These are phyloP conservation scores for Nicotiana benthamiana DNA, from an alignment of 257 asterid species.

Conservation along the genomic window DNA sequence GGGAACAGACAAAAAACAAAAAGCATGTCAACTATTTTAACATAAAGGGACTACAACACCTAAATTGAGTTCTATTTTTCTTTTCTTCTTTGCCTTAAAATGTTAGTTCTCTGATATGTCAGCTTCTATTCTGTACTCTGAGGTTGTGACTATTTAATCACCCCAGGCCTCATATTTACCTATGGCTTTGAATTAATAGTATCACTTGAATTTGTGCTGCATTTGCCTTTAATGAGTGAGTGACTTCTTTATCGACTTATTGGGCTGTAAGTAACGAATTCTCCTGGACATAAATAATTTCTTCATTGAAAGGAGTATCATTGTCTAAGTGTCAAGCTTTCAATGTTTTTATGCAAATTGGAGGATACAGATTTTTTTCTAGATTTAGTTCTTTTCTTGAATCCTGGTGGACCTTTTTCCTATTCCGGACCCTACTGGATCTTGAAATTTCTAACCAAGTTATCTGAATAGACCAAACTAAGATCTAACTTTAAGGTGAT, in stretches of 20 bases:
- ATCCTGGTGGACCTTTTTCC: neutral
- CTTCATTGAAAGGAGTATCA: neutral
- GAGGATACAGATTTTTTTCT: neutral
- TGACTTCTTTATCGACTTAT: neutral
- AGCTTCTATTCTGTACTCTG: neutral
- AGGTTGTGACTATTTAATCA: neutral
- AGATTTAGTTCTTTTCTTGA: neutral
- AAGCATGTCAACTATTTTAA: neutral
- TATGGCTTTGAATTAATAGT: neutral
- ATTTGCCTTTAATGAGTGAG: neutral
- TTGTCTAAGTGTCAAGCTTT: neutral
- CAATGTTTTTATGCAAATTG: neutral
- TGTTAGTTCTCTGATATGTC: neutral
- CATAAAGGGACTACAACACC: neutral
- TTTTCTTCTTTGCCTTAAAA: neutral
- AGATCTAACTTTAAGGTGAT: neutral
- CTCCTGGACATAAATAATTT: neutral
- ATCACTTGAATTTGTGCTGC: neutral
- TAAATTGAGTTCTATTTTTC: neutral
- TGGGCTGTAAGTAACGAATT: neutral
- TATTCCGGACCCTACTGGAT: neutral
- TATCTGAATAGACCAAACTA: neutral
- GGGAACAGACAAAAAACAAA: neutral
- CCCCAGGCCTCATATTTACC: neutral
- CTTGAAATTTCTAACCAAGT: neutral